Base-by-base conservation (phyloP, 306 rosid genomes). In the Inga leiocalycina region DNA sequence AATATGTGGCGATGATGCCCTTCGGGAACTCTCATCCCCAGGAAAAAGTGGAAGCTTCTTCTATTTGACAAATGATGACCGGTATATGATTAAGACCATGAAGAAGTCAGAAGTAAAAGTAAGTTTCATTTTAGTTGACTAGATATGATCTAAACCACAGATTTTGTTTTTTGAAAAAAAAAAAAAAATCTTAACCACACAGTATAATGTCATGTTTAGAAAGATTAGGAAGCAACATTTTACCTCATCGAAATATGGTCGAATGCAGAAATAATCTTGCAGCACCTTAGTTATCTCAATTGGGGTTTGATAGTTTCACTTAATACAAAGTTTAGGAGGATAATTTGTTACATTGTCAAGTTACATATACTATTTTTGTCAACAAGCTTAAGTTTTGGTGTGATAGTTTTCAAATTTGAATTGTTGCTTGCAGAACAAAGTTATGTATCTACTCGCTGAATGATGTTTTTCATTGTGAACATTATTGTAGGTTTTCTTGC, bases 1-100 rank as follows among this genome's bases (percentile, higher is more conserved):
- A 6, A 88, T 96, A 81, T 96, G 99, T 34, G 99, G 99, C 45
- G 86, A 94, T 78, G 97, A 94, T 4, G 99, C 99, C 22, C 97
- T 96, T 44, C 82, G 99, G 22, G 98, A 94, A 80, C 99, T 96
- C 56, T 92, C 98, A 10, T 94, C 99, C 39, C 99, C 99, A 14
- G 99, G 99, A 66, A 96, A 96, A 88, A 93, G 98, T 61, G 98
- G 99, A 85, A 96, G 99, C 84, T 96, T 96, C 84, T 96, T 96
- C 85, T 96, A 96, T 83, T 85, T 96, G 84, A 96, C 99, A 35
- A 79, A 92, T 35, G 98, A 96, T 77, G 99, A 96, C 54, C 90
- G 97, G 61, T 96, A 94, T 88, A 96, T 96, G 99, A 96, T 96
- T 49, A 96, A 96, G 86, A 96, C 99, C 54, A 89, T 96, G 97